Evolutionary conservation across 768 basidiomycete genomes (phyloP).

Genomic region (Kondoa malvinella): DNA sequence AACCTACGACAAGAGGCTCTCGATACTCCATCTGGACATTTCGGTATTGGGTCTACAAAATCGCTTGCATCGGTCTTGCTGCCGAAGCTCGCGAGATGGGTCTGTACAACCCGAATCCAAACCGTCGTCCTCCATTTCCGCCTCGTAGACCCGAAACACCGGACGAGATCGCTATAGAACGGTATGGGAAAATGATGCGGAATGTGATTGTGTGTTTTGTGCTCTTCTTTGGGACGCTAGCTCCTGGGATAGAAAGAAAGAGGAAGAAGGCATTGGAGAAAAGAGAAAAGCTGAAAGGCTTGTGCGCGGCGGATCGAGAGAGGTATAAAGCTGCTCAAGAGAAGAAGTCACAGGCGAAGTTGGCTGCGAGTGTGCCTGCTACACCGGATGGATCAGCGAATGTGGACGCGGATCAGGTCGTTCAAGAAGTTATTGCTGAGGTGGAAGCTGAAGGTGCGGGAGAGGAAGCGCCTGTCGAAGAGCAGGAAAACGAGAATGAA

Average conservation of each 20-base stretch:
- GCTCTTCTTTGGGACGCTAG: conserved; percentile 26
- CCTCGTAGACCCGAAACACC: background rate
- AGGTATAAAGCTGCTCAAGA: background rate
- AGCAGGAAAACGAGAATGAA: background rate
- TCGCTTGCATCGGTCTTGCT: conserved; percentile 24
- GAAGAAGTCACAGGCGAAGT: background rate
- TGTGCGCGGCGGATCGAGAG: conserved; percentile 10
- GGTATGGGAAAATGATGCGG: background rate
- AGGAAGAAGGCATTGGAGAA: conserved; percentile 26
- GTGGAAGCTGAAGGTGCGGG: background rate
- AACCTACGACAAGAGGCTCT: conserved; percentile 8
- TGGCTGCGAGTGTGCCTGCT: background rate
- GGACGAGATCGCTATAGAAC: background rate
- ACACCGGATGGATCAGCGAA: background rate
- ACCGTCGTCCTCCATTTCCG: background rate
- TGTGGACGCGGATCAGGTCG: background rate
- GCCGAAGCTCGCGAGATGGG: conserved; percentile 25
- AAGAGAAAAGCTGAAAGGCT: conserved; percentile 18
- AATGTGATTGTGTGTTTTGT: conserved; percentile 15
- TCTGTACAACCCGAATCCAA: conserved; percentile 11
- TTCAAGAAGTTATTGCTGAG: background rate
- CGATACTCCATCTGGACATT: conserved; percentile 18
- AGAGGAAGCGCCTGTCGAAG: background rate
- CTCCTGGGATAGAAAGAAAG: conserved; percentile 26
- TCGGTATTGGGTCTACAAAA: conserved; percentile 24